Evolutionary conservation across 768 basidiomycete genomes (phyloP).

Genomic region (Boletus rex-veris): DNA sequence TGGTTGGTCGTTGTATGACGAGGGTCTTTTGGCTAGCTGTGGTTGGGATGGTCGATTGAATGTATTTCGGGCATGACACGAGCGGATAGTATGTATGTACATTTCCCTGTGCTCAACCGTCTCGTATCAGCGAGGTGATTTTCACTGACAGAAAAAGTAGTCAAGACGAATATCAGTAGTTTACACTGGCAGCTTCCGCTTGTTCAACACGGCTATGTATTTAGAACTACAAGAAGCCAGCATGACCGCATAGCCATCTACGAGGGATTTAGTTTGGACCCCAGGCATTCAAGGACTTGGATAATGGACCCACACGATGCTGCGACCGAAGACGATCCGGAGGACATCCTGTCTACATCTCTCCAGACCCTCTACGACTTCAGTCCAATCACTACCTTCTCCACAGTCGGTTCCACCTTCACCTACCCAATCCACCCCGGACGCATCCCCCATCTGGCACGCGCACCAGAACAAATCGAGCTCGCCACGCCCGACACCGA

Average conservation of each 20-base stretch:
- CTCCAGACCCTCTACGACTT: constrained; percentile 61
- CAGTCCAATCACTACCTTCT: constrained; percentile 56
- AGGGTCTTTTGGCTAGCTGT: constrained; percentile 83
- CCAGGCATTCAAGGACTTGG: too few relatives aligned
- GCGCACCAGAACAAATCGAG: constrained; percentile 31
- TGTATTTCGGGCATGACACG: constrained; percentile 56
- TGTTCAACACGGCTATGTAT: too few relatives aligned
- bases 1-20: constrained; percentile 89
- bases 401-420: constrained; percentile 52
- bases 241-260: too few relatives aligned
- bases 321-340: constrained; percentile 37
- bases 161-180: too few relatives aligned
- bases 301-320: too few relatives aligned
- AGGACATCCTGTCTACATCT: constrained; percentile 67
- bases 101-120: too few relatives aligned
- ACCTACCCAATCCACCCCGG: constrained; percentile 36
- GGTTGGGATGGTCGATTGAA: constrained; percentile 44
- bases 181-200: too few relatives aligned
- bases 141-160: too few relatives aligned
- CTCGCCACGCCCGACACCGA: constrained; percentile 63
- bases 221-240: too few relatives aligned
- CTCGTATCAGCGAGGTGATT: too few relatives aligned
- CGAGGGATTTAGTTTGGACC: too few relatives aligned
- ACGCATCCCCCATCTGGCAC: constrained; percentile 8
- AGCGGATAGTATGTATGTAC: background rate